A percentile compares a stretch with the other conserved stretches of the same genome.
These are phyloP conservation scores for Xylaria sp. DNA, from an alignment of 2,329 filamentous ascomycete species.

Conservation along the genomic window DNA sequence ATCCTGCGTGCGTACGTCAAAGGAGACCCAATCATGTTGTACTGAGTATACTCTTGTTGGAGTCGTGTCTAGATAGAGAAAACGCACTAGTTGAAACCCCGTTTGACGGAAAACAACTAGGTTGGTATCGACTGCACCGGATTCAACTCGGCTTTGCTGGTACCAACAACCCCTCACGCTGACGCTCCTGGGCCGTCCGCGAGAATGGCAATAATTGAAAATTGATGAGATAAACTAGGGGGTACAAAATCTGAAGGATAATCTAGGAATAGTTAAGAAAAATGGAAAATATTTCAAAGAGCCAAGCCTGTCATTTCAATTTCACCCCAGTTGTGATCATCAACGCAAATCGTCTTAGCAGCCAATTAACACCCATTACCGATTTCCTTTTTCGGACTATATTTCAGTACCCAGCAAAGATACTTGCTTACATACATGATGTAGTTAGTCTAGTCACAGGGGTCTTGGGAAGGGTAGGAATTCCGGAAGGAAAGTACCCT, in stretches of 20 bases:
- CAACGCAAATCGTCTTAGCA: constrained; percentile 18
- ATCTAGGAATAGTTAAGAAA: neutral
- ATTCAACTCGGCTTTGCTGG: neutral
- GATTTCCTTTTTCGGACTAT: constrained; percentile 33
- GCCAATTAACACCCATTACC: constrained; percentile 23
- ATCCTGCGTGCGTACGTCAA: neutral
- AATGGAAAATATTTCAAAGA: constrained; percentile 10
- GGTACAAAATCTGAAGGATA: neutral
- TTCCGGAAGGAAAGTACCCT: constrained; percentile 14
- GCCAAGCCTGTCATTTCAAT: constrained; percentile 24
- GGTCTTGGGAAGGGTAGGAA: neutral
- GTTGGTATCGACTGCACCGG: neutral
- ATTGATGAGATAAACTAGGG: neutral
- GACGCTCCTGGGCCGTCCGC: neutral
- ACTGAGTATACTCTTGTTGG: constrained; percentile 12
- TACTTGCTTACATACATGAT: neutral
- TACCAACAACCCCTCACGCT: neutral
- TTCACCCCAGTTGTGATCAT: constrained; percentile 23
- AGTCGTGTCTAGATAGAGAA: constrained; percentile 3
- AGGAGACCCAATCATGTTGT: constrained; percentile 3
- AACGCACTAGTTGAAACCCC: neutral
- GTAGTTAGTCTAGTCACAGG: constrained; percentile 13
- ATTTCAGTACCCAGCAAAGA: neutral
- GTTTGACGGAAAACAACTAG: neutral
- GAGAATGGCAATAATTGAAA: neutral